These are phyloP conservation scores for Ceratobasidium sp. DNA, from an alignment of 1,284 basidiomycete species.

Conservation along the genomic window DNA sequence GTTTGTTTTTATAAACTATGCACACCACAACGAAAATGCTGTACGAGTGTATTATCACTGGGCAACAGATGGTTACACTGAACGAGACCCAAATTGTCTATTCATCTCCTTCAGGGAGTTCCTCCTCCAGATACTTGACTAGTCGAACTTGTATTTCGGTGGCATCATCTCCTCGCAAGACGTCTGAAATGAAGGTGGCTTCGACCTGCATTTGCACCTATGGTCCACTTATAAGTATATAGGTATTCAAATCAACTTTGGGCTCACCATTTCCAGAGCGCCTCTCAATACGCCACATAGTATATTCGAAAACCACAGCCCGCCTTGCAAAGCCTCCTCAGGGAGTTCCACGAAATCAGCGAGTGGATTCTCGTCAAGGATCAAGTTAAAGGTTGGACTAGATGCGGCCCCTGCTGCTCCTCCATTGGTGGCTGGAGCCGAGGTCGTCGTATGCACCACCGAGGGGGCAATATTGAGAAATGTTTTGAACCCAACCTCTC, in stretches of 20 bases:
- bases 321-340: slow-evolving; percentile 88
- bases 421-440: slow-evolving; percentile 54
- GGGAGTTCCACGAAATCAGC: slow-evolving; percentile 98
- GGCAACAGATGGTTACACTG: not conserved
- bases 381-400: slow-evolving; percentile 71
- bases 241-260: not conserved
- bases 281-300: slow-evolving; percentile 93
- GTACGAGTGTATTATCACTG: not conserved
- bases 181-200: slow-evolving; percentile 87
- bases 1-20: not conserved
- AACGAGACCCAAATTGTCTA: slow-evolving; percentile 45
- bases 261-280: slow-evolving; percentile 91
- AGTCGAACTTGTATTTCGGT: slow-evolving; percentile 94
- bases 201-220: slow-evolving; percentile 98
- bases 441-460: slow-evolving; percentile 69
- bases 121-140: slow-evolving; percentile 93
- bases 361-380: slow-evolving; percentile 94
- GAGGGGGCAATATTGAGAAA: slow-evolving; percentile 93
- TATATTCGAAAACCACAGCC: slow-evolving; percentile 96
- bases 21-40: not conserved
- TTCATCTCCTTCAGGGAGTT: slow-evolving; percentile 82
- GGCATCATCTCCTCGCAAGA: slow-evolving; percentile 88
- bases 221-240: not conserved
- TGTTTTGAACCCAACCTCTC: slow-evolving; percentile 96
- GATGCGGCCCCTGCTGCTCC: slow-evolving; percentile 38